Base-by-base conservation (phyloP, 371 early-diverging fungal genomes). In the Syncephalastrum monosporum region DNA sequence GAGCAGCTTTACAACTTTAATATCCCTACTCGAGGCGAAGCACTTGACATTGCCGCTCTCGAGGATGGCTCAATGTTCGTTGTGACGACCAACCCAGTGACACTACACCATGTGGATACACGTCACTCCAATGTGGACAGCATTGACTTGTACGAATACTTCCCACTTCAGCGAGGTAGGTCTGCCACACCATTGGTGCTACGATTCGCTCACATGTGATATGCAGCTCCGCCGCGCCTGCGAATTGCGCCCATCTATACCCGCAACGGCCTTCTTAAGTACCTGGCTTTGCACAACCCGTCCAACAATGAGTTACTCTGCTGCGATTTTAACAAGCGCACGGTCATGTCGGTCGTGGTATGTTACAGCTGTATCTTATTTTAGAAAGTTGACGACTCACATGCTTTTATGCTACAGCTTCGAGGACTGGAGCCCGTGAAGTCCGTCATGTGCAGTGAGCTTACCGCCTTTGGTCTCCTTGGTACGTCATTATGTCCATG, bases 61-160 rank as follows among this genome's bases (percentile, higher is more conserved):
- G 81, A 79, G 33, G 79, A 83, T 55, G 82, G 81, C 3, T 72
- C 72, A 6, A 57, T 90, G 2, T 86, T 77, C 62, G 82, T 75
- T 7, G 74, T 90, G 10, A 82, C 89, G 0, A 86, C 88, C 29
- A 83, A 82, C 58, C 91, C 91, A 14, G 83, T 88, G 6, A 84
- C 86, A 3, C 73, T 91, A n/a, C 85, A 87, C 60, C 73, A 72
- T 52, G 64, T 91, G 19, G 82, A 84, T 19, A 68, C 80, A 5
- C 68, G 63, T 6, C 89, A 89, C 48, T 74, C 81, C 23, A 74
- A 71, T 4, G 59, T 80, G 42, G 73, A 79, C 4, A 82, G 79
- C n/a, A 65, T 90, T 1, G 89, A 90, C 59, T 75, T 91, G 54
- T 90, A 89, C 52, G 91, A 91, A 59, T 91, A 87, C 56, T 88